Conservation (phyloP, 345 rosid species). For the Pistacia atlantica region DNA sequence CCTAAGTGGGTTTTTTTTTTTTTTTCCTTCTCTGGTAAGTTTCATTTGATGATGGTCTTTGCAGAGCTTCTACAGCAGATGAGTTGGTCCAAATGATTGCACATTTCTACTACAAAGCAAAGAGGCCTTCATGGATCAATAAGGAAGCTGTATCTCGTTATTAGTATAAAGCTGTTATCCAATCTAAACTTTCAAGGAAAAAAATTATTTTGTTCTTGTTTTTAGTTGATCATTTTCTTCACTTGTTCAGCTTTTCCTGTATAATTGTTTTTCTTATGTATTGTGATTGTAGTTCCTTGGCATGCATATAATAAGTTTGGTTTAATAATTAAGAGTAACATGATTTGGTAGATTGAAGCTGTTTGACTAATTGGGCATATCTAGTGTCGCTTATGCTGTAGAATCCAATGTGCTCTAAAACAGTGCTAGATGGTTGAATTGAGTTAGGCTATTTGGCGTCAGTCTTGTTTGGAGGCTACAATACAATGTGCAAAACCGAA, state of each 20-base stretch:
- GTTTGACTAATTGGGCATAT: background rate
- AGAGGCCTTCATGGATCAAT: slow-evolving; percentile 73
- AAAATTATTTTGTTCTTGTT: background rate
- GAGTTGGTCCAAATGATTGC: slow-evolving; percentile 92
- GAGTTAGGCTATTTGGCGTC: background rate
- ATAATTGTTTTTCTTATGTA: background rate
- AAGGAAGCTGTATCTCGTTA: slow-evolving; percentile 38
- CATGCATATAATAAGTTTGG: background rate
- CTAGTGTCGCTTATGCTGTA: background rate
- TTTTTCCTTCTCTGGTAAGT: background rate
- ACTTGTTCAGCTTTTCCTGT: background rate
- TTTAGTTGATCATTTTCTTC: slow-evolving; percentile 3
- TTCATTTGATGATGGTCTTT: slow-evolving; percentile 22
- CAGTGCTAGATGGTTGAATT: background rate
- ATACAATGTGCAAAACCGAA: background rate
- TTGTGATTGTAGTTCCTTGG: background rate
- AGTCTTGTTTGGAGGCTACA: background rate
- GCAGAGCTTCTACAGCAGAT: slow-evolving; percentile 72
- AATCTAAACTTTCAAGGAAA: background rate
- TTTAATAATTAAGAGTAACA: background rate
- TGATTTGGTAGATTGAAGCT: background rate
- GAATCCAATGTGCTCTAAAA: background rate
- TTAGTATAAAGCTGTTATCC: slow-evolving; percentile 26
- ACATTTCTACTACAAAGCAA: slow-evolving; percentile 89
- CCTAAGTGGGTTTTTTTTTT: background rate